Evolutionary conservation across 1,284 basidiomycete species (phyloP).

Genomic region (Fomes fomentarius): DNA sequence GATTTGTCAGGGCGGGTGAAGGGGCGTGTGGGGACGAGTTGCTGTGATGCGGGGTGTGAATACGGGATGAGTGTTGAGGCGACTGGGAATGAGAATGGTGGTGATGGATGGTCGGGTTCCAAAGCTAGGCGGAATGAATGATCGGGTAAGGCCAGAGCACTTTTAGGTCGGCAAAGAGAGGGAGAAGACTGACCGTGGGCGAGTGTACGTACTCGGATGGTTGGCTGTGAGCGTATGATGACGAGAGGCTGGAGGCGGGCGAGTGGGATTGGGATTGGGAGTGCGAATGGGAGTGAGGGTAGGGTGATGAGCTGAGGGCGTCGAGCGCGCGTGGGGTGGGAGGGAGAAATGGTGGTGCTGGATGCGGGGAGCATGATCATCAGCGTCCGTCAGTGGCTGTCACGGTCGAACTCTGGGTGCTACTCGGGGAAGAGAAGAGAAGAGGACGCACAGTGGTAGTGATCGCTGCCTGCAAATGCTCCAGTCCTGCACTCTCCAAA

Average conservation of each 20-base stretch:
- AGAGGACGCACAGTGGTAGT: slow-evolving; percentile 2
- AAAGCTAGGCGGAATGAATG: background rate
- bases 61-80: too few species aligned
- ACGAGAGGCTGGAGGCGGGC: too few species aligned
- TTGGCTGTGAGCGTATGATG: background rate
- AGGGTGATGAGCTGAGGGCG: background rate
- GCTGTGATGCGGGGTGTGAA: background rate
- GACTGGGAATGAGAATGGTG: background rate
- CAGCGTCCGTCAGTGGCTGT: too few species aligned
- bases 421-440: too few species aligned
- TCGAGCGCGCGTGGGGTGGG: background rate
- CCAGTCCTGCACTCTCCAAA: too few species aligned
- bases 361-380: too few species aligned
- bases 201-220: background rate
- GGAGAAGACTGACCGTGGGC: background rate
- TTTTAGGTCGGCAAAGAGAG: too few species aligned
- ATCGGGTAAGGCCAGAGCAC: too few species aligned
- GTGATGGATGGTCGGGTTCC: background rate
- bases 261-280: too few species aligned
- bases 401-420: too few species aligned
- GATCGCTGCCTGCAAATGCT: too few species aligned
- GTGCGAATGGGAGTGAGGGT: background rate
- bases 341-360: background rate
- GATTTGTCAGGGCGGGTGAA: background rate
- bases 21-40: background rate